Evolutionary conservation across 345 rosid genomes (phyloP).

Genomic region (Hevea brasiliensis): DNA sequence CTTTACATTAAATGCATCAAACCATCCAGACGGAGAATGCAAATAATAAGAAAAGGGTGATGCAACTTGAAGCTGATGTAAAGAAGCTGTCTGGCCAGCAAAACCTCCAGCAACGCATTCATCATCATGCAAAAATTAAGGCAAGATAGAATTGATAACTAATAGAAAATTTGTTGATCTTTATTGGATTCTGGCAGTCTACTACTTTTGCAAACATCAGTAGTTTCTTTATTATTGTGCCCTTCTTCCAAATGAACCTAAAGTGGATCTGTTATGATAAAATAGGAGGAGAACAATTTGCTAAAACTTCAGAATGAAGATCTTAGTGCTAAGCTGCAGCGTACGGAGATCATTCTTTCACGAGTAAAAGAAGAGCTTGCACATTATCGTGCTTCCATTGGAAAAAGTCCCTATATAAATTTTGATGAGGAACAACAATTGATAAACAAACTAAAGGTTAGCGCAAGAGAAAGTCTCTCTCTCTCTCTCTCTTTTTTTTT

Average conservation of each 20-base stretch:
- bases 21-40: slow-evolving; percentile 59
- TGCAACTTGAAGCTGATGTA: slow-evolving; percentile 80
- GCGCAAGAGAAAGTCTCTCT: slow-evolving; percentile 7
- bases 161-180: background rate
- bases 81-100: slow-evolving; percentile 80
- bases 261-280: slow-evolving; percentile 8
- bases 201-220: background rate
- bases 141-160: slow-evolving; percentile 38
- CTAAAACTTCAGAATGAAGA: slow-evolving; percentile 78
- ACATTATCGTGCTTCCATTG: slow-evolving; percentile 60
- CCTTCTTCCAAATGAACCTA: slow-evolving; percentile 3
- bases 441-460: slow-evolving; percentile 58
- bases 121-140: slow-evolving; percentile 92
- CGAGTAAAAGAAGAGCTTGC: slow-evolving; percentile 84
- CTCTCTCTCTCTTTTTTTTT: background rate
- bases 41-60: slow-evolving; percentile 54
- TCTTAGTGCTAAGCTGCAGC: slow-evolving; percentile 56
- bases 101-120: slow-evolving; percentile 85
- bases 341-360: slow-evolving; percentile 52
- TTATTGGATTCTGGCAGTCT: background rate
- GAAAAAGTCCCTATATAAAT: slow-evolving; percentile 47
- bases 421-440: slow-evolving; percentile 57
- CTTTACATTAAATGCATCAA: background rate
- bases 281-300: slow-evolving; percentile 85
- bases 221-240: background rate